phyloP scores from a whole-genome alignment of 1,139 yeast species.

The Hyphopichia burtonii region DNA sequence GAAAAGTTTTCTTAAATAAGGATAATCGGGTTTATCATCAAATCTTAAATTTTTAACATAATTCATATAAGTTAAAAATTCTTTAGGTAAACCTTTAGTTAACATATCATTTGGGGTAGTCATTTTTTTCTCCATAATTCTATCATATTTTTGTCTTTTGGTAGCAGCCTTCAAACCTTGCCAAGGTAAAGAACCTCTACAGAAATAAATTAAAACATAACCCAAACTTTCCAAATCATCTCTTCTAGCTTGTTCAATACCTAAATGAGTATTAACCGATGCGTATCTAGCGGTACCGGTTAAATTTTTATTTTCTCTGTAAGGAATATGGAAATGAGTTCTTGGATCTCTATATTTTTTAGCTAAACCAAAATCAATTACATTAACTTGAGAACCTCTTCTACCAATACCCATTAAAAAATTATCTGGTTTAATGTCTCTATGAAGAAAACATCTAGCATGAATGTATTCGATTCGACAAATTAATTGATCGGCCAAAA shows the following conservation, averaged over 20 bases:
- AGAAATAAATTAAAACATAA: conserved; percentile 89
- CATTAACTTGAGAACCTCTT: conserved; percentile 92
- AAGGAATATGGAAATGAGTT: conserved; percentile 93
- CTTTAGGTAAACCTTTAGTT: conserved; percentile 89
- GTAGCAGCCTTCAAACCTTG: conserved; percentile 98
- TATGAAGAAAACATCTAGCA: conserved; percentile 90
- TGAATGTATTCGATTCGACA: conserved; percentile 95
- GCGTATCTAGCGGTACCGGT: conserved; percentile 99
- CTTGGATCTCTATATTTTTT: conserved; percentile 94
- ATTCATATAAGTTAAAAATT: conserved; percentile 83
- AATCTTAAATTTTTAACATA: conserved; percentile 89
- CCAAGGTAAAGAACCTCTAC: conserved; percentile 97
- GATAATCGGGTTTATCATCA: conserved; percentile 95
- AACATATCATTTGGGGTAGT: conserved; percentile 86
- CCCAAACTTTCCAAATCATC: conserved; percentile 97
- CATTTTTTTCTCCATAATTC: conserved; percentile 95
- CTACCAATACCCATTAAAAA: conserved; percentile 96
- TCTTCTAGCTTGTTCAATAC: conserved; percentile 94
- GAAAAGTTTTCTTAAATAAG: conserved; percentile 82
- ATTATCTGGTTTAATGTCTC: conserved; percentile 94
- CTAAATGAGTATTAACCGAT: conserved; percentile 91
- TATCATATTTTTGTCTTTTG: conserved; percentile 93
- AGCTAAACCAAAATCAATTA: conserved; percentile 96
- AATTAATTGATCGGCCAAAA: conserved; percentile 90
- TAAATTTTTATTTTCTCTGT: conserved; percentile 91